Evolutionary conservation across 2,329 filamentous ascomycete genomes (phyloP).

Genomic region (Colletotrichum echinochloae): DNA sequence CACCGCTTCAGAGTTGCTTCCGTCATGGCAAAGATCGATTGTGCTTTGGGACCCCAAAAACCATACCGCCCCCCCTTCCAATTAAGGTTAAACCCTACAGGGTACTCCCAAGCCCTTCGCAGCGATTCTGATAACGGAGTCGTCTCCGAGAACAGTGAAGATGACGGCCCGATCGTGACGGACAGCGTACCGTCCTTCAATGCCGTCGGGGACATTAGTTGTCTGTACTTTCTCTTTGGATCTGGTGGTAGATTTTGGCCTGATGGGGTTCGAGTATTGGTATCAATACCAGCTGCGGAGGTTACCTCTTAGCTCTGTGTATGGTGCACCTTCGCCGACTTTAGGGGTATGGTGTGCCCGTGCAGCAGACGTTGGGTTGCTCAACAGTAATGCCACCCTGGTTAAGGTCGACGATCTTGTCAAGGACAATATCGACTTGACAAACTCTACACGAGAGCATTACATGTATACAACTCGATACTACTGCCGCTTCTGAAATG

Average conservation of each 20-base stretch:
- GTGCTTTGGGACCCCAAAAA: conserved; percentile 79
- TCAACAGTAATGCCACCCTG: conserved; percentile 74
- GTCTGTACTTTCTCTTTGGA: conserved; percentile 51
- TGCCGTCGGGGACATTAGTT: conserved; percentile 70
- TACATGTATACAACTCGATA: conserved; percentile 78
- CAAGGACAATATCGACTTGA: conserved; percentile 79
- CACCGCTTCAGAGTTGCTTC: conserved; percentile 78
- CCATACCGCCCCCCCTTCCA: conserved; percentile 59
- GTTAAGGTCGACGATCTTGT: conserved; percentile 72
- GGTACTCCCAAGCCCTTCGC: conserved; percentile 74
- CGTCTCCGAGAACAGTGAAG: conserved; percentile 77
- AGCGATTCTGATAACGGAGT: conserved; percentile 75
- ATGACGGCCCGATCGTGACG: conserved; percentile 82
- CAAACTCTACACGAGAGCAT: conserved; percentile 72
- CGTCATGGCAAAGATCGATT: conserved; percentile 71
- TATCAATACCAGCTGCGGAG: conserved; percentile 43
- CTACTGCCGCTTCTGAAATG: conserved; percentile 79
- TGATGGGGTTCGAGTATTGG: too few species aligned
- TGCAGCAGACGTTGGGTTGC: conserved; percentile 74
- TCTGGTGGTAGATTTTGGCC: accelerated
- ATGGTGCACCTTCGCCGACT: conserved; percentile 65
- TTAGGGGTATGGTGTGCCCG: conserved; percentile 74
- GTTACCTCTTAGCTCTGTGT: conserved; percentile 72
- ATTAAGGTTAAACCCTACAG: conserved; percentile 78
- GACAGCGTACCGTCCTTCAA: conserved; percentile 73